Evolutionary conservation across 768 basidiomycete species (phyloP), one percentile per base, ranked within the genome.

Genomic region (Gyrodon lividus): DNA sequence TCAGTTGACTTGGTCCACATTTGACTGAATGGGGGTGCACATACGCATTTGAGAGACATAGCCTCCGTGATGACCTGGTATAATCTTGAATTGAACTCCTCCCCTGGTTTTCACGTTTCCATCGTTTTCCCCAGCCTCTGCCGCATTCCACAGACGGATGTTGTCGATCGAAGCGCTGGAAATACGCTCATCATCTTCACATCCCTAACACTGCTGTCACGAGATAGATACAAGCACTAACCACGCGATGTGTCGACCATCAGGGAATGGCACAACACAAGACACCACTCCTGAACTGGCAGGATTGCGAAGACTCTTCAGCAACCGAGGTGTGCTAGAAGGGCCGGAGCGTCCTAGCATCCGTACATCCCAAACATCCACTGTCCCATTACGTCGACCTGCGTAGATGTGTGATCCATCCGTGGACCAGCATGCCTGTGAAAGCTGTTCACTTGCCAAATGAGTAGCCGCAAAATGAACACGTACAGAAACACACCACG

Each of bases 351-450:
- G 73, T 7, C 92, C 92, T 12, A 88, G 72, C 53, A 83, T 75
- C n/a, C 95, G 86, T 8, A 95, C 84, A 65, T 98, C 97, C 90
- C 92, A 98, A 14, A 97, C 82, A 62, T 97, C 92, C 44, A 98
- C 81, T 1, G 88, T 86, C 20, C 91, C 91, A 58, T 95, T 94
- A 43, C 95, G 78, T 58, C 96, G 77, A 8, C 96, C 95, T 12
- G 90, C 94, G 66, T 91, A 91, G 40, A 99, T 84, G 55, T 95
- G 89, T 4, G 77, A 78, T 14, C 96, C 95, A 56, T 92, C 84
- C 3, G 84, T 79, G 5, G 92, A 93, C 94, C 96, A 98, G 67
- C 89, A 94, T 14, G 95, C 94, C 95, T 98, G 60, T 38, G 35
- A 57, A 62, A 33, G 5, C 31, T 24, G 23, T 46, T 51, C 9